Evolutionary conservation across 1,284 basidiomycete genomes (phyloP), one percentile per base, ranked within the genome.

Genomic region (Moesziomyces antarcticus): DNA sequence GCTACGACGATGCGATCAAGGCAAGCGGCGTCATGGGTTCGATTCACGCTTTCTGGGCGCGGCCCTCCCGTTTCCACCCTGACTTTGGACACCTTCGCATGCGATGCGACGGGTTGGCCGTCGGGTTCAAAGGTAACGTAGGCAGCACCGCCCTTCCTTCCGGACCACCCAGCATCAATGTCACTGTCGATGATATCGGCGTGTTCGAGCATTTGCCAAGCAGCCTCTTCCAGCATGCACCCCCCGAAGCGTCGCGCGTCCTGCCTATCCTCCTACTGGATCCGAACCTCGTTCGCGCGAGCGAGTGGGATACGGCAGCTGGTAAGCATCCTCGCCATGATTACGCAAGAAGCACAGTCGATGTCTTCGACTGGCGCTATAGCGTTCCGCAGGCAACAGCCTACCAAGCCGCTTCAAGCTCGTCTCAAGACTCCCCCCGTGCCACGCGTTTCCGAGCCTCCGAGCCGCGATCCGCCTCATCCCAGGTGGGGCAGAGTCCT

Each of bases 51-150:
- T 79, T 73, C 50, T 79, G 77, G 77, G 30, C 52, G n/a, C 60
- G 69, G 20, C 77, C 77, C 2, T 49, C 59, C 18, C 67, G 68
- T 18, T 47, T 43, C 1, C 74, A 77, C 49, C 77, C 77, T 5
- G 43, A 57, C 30, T 55, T 75, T 21, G 77, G 70, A 9, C 77
- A 79, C 33, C 33, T 79, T n/a, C 75, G 77, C 24, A 27, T 79
- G 42, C 56, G 64, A 14, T 52, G 54, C 37, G 64, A 73, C 35
- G 63, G 44, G n/a, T 42, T 75, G 14, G 35, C 22, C 14, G 64
- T 61, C 7, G 40, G 27, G 0, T 61, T 53, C 51, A 42, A 24
- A 42, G 24, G 60, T 27, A 22, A 27, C 2, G 21, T 14, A 6
- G 35, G 22, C 9, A 25, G 27, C n/a, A 14, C n/a, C 16, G 13